Percentiles rank a stretch among this genome's conserved stretches.
phyloP scores from a whole-genome alignment of 2,329 filamentous ascomycete species.

The Rosellinia necatrix region DNA sequence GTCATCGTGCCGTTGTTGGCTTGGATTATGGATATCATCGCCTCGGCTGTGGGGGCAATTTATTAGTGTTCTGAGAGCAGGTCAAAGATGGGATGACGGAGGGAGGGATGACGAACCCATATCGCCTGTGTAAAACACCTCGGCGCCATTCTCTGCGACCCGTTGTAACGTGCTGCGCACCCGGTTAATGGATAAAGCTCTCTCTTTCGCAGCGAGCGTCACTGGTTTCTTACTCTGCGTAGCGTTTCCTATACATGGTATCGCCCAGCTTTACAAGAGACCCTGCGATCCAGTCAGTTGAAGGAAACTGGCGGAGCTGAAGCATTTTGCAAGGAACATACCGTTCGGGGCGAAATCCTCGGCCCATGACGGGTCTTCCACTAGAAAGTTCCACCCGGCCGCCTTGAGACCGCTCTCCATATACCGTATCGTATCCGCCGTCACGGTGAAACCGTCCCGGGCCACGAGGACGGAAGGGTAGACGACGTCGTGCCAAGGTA shows the following conservation, averaged over 20 bases:
- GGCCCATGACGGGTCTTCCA: slow-evolving; percentile 78
- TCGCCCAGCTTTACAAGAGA: slow-evolving; percentile 73
- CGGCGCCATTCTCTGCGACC: slow-evolving; percentile 73
- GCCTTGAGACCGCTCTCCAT: slow-evolving; percentile 59
- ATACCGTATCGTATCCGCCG: slow-evolving; percentile 73
- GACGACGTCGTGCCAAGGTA: slow-evolving; percentile 75
- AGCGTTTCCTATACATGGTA: slow-evolving; percentile 78
- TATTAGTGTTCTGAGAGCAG: slow-evolving; percentile 26
- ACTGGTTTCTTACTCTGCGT: slow-evolving; percentile 57
- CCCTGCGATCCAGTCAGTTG: slow-evolving; percentile 41
- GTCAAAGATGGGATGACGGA: no score
- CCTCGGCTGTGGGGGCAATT: slow-evolving; percentile 57
- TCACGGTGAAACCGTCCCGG: slow-evolving; percentile 74
- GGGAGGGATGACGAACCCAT: slow-evolving; percentile 52
- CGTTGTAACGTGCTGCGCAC: slow-evolving; percentile 68
- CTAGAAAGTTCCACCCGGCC: slow-evolving; percentile 63
- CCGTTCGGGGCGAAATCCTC: slow-evolving; percentile 85
- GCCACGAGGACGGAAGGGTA: slow-evolving; percentile 76
- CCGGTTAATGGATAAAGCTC: slow-evolving; percentile 33
- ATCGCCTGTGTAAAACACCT: slow-evolving; percentile 74
- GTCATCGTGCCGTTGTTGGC: slow-evolving; percentile 77
- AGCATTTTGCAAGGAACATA: slow-evolving; percentile 14
- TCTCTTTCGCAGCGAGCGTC: neutral
- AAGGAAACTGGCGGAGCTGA: neutral
- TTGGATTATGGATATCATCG: slow-evolving; percentile 72